Base-by-base conservation (phyloP, 1,284 basidiomycete species). In the Irpex rosettiformis region DNA sequence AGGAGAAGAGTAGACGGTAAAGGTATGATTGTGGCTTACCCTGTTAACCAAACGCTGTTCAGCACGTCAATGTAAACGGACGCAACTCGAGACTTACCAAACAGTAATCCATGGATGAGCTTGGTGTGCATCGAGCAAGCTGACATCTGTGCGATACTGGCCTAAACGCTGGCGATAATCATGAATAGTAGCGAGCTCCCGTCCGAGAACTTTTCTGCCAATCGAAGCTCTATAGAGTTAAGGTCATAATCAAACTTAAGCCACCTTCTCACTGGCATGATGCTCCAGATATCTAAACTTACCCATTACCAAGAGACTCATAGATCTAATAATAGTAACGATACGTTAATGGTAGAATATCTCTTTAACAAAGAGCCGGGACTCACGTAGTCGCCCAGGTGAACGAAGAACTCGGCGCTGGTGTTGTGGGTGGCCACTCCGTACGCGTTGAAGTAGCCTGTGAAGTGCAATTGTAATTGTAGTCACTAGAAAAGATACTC, bases 401-500 rank as follows among this genome's bases (percentile, higher is more conserved):
- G 86, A 47, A 87, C 67, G 60, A 84, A 85, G 52, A 84, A 72
- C 64, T 88, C 85, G 2, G 83, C 77, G 25, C 76, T 75, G 10
- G 82, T 80, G 62, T 84, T 81, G 56, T 79, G 79, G 21, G 83
- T 79, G 1, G 84, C 83, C 52, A 81, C 75, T 7, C 82, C 81
- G 67, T 88, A 89, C 11, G 85, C 84, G 66, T 87, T 87, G 76
- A 88, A 89, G 70, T 78, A 87, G 0, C 87, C 86, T 78, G 54
- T 2, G 68, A n/a, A n/a, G n/a, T n/a, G n/a, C n/a, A n/a, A n/a
- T n/a, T n/a, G n/a, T n/a, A n/a, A n/a, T n/a, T n/a, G n/a, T 18
- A 29, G 55, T 16, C 22, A 22, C 27, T 28, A 30, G 21, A 25
- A 27, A 42, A 27, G 49, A 13, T 28, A 29, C 54, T 52, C 1